phyloP scores from a whole-genome alignment of 371 early-diverging fungal species.

The Zopfochytrium polystomum region DNA sequence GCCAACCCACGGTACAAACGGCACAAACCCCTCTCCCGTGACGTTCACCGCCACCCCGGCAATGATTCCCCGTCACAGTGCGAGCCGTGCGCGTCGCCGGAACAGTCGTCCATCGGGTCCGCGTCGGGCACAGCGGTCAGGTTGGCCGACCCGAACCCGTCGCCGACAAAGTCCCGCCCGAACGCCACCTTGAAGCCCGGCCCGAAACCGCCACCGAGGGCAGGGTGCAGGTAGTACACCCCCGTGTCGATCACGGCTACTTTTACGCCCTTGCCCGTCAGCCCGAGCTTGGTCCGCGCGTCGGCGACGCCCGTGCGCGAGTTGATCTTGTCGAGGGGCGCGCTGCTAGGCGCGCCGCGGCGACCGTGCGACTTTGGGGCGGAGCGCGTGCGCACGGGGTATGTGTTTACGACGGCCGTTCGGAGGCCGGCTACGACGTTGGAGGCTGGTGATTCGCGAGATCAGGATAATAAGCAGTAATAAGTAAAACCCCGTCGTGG shows the following conservation, averaged over 20 bases:
- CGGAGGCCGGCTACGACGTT: too few species aligned
- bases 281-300: constrained; percentile 14
- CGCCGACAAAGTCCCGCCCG: constrained; percentile 57
- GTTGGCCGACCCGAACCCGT: constrained; percentile 19
- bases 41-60: constrained; percentile 40
- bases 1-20: constrained; percentile 25
- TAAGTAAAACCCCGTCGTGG: too few species aligned
- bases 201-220: constrained; percentile 70
- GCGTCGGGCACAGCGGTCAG: constrained; percentile 37
- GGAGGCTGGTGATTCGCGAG: too few species aligned
- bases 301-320: constrained; percentile 8
- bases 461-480: too few species aligned
- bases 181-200: constrained; percentile 54
- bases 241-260: too few species aligned
- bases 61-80: constrained; percentile 60
- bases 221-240: too few species aligned
- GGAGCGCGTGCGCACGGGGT: too few species aligned
- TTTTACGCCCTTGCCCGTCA: constrained; percentile 37
- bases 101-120: constrained; percentile 55
- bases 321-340: background rate
- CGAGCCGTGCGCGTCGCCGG: constrained; percentile 51
- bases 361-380: too few species aligned
- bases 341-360: too few species aligned
- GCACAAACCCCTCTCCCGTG: constrained; percentile 9
- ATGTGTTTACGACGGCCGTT: too few species aligned